Conservation (phyloP, 805 yeast genomes). For the Metahyphopichia silvanorum region DNA sequence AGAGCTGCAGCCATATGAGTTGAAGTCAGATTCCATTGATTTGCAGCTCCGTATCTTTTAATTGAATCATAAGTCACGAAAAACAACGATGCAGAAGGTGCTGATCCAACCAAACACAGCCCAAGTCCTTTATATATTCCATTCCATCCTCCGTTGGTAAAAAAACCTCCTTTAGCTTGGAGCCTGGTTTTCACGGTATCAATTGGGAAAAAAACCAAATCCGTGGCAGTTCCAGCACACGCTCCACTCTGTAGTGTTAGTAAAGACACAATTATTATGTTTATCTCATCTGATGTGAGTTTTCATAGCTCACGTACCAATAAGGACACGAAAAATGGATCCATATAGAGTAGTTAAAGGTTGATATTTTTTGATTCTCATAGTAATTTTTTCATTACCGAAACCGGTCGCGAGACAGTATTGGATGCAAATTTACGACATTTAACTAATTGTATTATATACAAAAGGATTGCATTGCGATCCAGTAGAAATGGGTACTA, state of each 20-base stretch:
- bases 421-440: too few relatives aligned
- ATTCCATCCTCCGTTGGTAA: constrained; percentile 85
- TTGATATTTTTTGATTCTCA: too few relatives aligned
- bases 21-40: too few relatives aligned
- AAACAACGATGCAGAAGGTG: constrained; percentile 60
- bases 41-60: constrained; percentile 48
- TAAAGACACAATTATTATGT: too few relatives aligned
- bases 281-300: too few relatives aligned
- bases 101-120: constrained; percentile 89
- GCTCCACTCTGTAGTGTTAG: constrained; percentile 64
- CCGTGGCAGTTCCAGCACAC: constrained; percentile 95
- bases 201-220: constrained; percentile 90
- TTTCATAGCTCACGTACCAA: too few relatives aligned
- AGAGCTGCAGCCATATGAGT: constrained; percentile 89
- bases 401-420: too few relatives aligned
- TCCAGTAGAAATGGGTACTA: background rate
- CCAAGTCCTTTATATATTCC: constrained; percentile 94
- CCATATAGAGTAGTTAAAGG: too few relatives aligned
- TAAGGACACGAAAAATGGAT: too few relatives aligned
- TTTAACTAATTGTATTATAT: too few relatives aligned
- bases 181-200: constrained; percentile 92
- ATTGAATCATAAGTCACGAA: constrained; percentile 76
- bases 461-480: too few relatives aligned
- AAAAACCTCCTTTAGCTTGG: constrained; percentile 95
- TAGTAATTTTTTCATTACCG: too few relatives aligned